Conservation (phyloP, 2,329 filamentous ascomycete genomes). For the Monilinia fructigena region DNA sequence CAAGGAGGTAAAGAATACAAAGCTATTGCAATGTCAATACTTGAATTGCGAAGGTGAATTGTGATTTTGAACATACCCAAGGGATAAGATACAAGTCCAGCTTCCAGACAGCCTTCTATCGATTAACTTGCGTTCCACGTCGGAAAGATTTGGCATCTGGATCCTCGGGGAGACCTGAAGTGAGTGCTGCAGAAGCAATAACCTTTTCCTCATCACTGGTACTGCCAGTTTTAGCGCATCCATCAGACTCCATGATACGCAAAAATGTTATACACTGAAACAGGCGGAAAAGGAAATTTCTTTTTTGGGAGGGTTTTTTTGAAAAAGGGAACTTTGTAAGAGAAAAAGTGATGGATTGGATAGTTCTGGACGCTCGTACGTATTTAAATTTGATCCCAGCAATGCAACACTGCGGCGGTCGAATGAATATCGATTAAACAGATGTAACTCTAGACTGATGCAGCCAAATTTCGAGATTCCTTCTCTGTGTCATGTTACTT, state of each 20-base stretch:
- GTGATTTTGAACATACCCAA: constrained; percentile 44
- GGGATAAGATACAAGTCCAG: constrained; percentile 61
- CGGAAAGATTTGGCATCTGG: constrained; percentile 65
- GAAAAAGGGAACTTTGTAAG: neutral
- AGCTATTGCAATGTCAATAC: constrained; percentile 45
- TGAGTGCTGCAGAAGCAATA: neutral
- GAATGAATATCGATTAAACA: neutral
- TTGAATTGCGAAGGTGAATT: neutral
- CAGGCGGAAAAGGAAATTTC: neutral
- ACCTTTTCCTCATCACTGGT: constrained; percentile 23
- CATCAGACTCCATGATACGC: constrained; percentile 16
- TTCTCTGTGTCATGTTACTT: constrained; percentile 20
- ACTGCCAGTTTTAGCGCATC: constrained; percentile 5
- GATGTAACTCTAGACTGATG: constrained; percentile 6
- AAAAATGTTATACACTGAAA: constrained; percentile 3
- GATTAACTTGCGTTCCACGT: constrained; percentile 59
- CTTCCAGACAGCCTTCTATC: constrained; percentile 59
- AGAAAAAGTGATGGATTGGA: neutral
- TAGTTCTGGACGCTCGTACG: neutral
- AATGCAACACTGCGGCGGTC: constrained; percentile 2
- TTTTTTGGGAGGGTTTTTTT: too few relatives aligned
- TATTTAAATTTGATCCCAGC: constrained; percentile 1
- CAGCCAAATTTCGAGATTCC: constrained; percentile 3
- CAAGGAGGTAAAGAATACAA: constrained; percentile 71
- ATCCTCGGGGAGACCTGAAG: constrained; percentile 42